Conservation (phyloP, 108 stramenopile species). For the Fragilaria radians region DNA sequence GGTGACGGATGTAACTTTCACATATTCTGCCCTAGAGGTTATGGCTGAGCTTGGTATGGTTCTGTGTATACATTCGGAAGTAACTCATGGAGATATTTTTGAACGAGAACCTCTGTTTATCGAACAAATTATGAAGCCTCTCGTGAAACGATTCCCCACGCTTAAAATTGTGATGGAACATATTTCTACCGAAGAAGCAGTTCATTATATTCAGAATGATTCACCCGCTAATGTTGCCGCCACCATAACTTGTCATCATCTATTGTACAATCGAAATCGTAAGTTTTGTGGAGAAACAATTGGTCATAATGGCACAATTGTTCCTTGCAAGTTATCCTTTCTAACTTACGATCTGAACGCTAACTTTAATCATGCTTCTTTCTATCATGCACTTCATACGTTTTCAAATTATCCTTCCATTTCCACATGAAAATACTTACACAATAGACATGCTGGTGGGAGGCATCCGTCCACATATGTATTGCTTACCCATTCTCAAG, state of each 20-base stretch:
- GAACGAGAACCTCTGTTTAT: constrained; percentile 95
- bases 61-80: constrained; percentile 97
- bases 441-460: constrained; percentile 69
- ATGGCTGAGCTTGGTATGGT: constrained; percentile 94
- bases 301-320: too few relatives aligned
- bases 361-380: constrained; percentile 2
- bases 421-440: too few relatives aligned
- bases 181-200: constrained; percentile 87
- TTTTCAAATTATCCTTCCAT: too few relatives aligned
- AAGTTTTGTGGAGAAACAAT: constrained; percentile 16
- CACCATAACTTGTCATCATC: constrained; percentile 96
- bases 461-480: constrained; percentile 95
- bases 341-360: constrained; percentile 1
- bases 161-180: constrained; percentile 98
- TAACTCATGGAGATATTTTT: constrained; percentile 92
- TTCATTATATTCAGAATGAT: constrained; percentile 73
- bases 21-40: constrained; percentile 73
- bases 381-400: not conserved
- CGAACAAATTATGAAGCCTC: constrained; percentile 84
- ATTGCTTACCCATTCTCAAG: constrained; percentile 98
- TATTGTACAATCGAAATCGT: constrained; percentile 97
- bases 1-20: constrained; percentile 85
- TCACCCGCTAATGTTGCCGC: constrained; percentile 87
- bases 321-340: not conserved
- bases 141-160: constrained; percentile 75